Evolutionary conservation across 2,329 filamentous ascomycete species (phyloP), one percentile per base, ranked within the genome.

Genomic region (Fusarium concolor): DNA sequence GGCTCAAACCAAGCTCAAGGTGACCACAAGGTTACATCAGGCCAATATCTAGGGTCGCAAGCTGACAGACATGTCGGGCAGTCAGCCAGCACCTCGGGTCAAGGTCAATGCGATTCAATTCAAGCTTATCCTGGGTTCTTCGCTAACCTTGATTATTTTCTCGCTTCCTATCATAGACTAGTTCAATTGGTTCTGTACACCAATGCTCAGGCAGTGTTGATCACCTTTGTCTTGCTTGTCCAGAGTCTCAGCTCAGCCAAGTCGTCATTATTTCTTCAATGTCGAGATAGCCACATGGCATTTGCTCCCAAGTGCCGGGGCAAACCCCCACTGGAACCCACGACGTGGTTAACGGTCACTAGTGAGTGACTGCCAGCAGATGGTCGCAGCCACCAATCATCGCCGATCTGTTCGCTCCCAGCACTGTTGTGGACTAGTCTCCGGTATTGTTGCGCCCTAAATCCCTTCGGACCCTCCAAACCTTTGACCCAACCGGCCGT

Each of bases 381-480:
- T 35, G 31, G 17, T 38, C 18, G 29, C 31, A 49, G 54, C 62
- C 57, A 35, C 51, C 38, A 44, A 44, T 49, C 49, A 46, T 56
- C 42, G 49, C 24, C 39, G 42, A 59, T 69, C 38, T 44, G 37
- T 44, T 44, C 17, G 26, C 52, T 50, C 26, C 28, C 33, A 60
- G 17, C 15, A 22, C 33, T 44, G 20, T 15, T 33, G 28, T 17
- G 33, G 28, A 26, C 60, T 73, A 73, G 49, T 77, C 76, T 22
- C 74, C 75, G 4, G 64, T 50, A 22, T 71, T 75, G 54, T 55
- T 70, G 39, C 81, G 80, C 10, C 89, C 88, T 9, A 90, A 76
- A 75, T 91, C 88, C 67, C 88, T 85, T 58, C 89, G 82, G 12
- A 90, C 88, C 64, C 87, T 84, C 88, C 88, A 90, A 11, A 88